Evolutionary conservation across 352 stramenopile genomes (phyloP).

Genomic region (Pythium grandisporangium): DNA sequence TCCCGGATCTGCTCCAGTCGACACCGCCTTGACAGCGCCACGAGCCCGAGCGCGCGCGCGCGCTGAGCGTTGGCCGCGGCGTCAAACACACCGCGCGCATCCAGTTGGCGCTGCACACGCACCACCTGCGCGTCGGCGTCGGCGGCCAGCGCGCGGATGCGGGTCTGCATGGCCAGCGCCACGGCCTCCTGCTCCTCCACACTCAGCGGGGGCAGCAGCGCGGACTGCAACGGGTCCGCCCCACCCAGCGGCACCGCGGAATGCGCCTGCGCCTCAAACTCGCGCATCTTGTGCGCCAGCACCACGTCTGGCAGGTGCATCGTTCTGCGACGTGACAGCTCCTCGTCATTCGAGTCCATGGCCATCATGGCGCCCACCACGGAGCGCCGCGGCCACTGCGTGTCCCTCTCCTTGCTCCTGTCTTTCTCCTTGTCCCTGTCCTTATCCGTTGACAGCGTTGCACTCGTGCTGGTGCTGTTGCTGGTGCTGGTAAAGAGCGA

Average conservation of each 20-base stretch:
- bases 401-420: no score
- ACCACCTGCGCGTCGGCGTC: constrained; percentile 50
- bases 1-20: constrained; percentile 52
- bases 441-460: constrained; percentile 6
- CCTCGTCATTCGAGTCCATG: not conserved
- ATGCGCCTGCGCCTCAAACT: constrained; percentile 65
- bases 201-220: constrained; percentile 36
- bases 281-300: constrained; percentile 68
- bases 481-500: constrained; percentile 60
- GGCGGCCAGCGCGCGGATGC: constrained; percentile 48
- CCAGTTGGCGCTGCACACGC: constrained; percentile 33
- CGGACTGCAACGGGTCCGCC: constrained; percentile 46
- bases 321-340: no score
- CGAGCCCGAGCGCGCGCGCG: constrained; percentile 55
- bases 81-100: constrained; percentile 60
- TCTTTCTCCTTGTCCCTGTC: not conserved
- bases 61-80: constrained; percentile 41
- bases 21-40: constrained; percentile 57
- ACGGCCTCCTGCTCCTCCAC: constrained; percentile 67
- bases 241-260: constrained; percentile 30
- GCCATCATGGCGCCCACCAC: not conserved
- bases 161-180: constrained; percentile 61
- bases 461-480: no score
- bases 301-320: constrained; percentile 59
- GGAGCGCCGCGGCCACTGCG: not conserved